Base-by-base conservation (phyloP, 306 rosid species). In the Cicer bijugum region DNA sequence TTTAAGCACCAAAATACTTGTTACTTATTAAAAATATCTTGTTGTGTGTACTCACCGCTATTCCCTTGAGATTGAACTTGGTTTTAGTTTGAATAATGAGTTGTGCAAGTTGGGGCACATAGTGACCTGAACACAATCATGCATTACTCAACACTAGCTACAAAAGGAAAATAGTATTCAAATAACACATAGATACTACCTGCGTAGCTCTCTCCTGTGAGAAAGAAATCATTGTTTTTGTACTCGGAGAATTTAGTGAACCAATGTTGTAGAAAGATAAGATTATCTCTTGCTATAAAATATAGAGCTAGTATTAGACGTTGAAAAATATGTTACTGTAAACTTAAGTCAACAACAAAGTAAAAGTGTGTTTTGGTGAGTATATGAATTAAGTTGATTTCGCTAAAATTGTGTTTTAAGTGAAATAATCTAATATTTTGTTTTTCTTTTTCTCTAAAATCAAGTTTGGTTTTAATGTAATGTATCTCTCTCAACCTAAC, bases 121-220 rank as follows among this genome's bases (percentile, higher is more conserved):
- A 91, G 81, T 91, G 97, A 3, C 97, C 94, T 90, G 83, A 42
- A 28, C 70, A 68, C 11, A 69, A 56, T 73, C 2, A 35, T 12
- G 8, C 43, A 12, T 67, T 69, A 73, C 14, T 39, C 12, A 39
- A 62, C 8, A 66, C 9, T 4, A 40, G 11, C 72, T 40, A 37
- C 74, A 71, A 38, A 33, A 20, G 28, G 39, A 56, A 28, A 17
- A 52, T 33, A 20, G 28, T 12, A 20, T 57, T 17, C 45, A 47
- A 60, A 12, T 12, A 47, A 4, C 7, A 57, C 12, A 10, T 20
- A 59, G 9, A 67, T 14, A 16, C 0, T 78, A 87, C 95, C 95
- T 83, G 80, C 93, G 60, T 90, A 90, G 78, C 97, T 91, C 78
- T 91, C 95, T 5, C 97, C 95, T 2, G 86, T 86, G 53, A 91